Base-by-base conservation (phyloP, 2,329 filamentous ascomycete species). In the Corinectria fuckeliana region DNA sequence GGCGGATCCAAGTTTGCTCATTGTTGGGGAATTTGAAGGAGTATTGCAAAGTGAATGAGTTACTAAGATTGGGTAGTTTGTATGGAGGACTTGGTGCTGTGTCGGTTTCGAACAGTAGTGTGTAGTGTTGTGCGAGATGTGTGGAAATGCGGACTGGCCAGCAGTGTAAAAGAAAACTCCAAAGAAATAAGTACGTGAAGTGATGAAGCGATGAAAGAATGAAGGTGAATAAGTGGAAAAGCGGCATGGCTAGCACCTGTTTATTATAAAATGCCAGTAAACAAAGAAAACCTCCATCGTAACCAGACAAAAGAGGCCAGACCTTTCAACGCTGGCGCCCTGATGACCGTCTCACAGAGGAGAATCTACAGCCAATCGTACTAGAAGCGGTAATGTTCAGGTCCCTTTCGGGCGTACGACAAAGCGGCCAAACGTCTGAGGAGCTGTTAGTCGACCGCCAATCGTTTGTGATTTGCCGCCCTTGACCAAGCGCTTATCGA, bases 1-100 rank as follows among this genome's bases (percentile, higher is more conserved):
- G 36, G 72, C 71, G 53, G 61, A 61, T 51, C 62, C 54, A 30
- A 76, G 38, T 13, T 71, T 75, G 36, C 66, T 65, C 74, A 76
- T 76, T 52, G 20, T 68, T 21, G 38, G 14, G n/a, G 13, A 48
- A 18, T 45, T 8, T 51, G 13, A 48, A 26, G 14, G 16, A 20
- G 5, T 48, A 13, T 20, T 44, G 10, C 9, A 16, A 32, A 8
- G 6, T 7, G 32, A 18, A n/a, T 44, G 36, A 36, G 14, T 21
- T 16, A 18, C 2, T 30, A n/a, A 20, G 20, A 16, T 30, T 20
- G 7, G 16, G 25, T 44, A 10, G n/a, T n/a, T n/a, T n/a, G n/a
- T n/a, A n/a, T n/a, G n/a, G n/a, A n/a, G n/a, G n/a, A n/a, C n/a
- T 36, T 38, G 34, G 5, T 13, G 9, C 3, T 39, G 25, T 41